Conservation (phyloP, 225 moss, liverwort and hornwort genomes). For the Bryum argenteum region DNA sequence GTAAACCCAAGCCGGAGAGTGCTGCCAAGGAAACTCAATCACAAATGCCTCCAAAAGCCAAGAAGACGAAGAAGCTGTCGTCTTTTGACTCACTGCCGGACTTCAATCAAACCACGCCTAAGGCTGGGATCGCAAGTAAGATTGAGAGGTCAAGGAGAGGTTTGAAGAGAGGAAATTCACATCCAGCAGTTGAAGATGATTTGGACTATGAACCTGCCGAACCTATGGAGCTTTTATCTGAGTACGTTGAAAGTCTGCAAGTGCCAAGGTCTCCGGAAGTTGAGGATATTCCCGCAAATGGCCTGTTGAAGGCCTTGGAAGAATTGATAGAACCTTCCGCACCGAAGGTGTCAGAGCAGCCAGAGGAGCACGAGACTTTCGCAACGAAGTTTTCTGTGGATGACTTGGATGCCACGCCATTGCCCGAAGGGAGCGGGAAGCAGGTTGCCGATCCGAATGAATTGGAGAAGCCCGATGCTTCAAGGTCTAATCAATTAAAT, state of each 20-base stretch:
- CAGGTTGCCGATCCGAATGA: constrained; percentile 34
- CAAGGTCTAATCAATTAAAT: constrained; percentile 31
- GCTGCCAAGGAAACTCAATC: constrained; percentile 39
- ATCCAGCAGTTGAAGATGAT: constrained; percentile 48
- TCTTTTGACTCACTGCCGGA: constrained; percentile 52
- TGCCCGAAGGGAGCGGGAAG: constrained; percentile 39
- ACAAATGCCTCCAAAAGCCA: constrained; percentile 42
- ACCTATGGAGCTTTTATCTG: constrained; percentile 43
- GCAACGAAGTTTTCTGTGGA: constrained; percentile 37
- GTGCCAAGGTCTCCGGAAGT: constrained; percentile 30
- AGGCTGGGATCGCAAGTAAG: constrained; percentile 42
- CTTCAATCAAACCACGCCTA: constrained; percentile 32
- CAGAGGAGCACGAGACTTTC: constrained; percentile 28
- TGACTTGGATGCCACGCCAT: constrained; percentile 41
- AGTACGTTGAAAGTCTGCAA: constrained; percentile 43
- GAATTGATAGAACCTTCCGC: constrained; percentile 41
- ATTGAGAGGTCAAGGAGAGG: constrained; percentile 48
- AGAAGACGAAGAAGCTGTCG: constrained; percentile 50
- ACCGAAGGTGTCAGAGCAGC: constrained; percentile 35
- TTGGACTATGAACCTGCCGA: constrained; percentile 49
- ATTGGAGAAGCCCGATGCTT: constrained; percentile 28
- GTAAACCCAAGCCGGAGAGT: constrained; percentile 39
- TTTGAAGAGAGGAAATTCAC: constrained; percentile 42
- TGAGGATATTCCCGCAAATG: constrained; percentile 41
- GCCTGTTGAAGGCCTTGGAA: constrained; percentile 44